phyloP scores from a whole-genome alignment of 164 flowering plant genomes.

The Chloranthus sessilifolius region DNA sequence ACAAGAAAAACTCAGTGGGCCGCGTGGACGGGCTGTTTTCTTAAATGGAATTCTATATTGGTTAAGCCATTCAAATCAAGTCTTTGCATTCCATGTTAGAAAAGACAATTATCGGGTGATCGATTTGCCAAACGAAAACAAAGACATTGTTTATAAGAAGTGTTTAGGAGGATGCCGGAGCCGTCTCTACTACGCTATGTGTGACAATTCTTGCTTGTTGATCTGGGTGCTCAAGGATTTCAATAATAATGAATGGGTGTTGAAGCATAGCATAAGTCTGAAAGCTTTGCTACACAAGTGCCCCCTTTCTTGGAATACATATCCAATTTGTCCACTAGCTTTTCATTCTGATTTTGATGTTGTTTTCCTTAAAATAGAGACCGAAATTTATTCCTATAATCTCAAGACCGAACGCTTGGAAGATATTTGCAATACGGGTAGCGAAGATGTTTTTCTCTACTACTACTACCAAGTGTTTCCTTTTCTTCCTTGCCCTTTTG shows the following conservation, averaged over 20 bases:
- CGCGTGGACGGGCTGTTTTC: neutral
- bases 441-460: too few relatives aligned
- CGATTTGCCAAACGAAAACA: neutral
- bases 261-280: neutral
- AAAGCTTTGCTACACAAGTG: neutral
- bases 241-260: neutral
- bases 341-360: too few relatives aligned
- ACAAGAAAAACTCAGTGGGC: too few relatives aligned
- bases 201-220: neutral
- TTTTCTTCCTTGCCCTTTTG: too few relatives aligned
- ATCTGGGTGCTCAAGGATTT: conserved; percentile 4
- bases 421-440: too few relatives aligned
- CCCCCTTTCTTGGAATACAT: too few relatives aligned
- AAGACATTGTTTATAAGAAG: neutral
- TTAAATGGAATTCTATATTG: neutral
- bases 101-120: neutral
- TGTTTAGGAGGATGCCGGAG: neutral
- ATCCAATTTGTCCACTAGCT: too few relatives aligned
- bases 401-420: too few relatives aligned
- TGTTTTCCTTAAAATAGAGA: too few relatives aligned
- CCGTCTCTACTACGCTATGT: neutral
- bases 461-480: too few relatives aligned
- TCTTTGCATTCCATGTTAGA: neutral
- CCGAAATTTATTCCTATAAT: too few relatives aligned
- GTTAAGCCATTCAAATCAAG: neutral